A percentile compares a stretch with the other conserved stretches of the same genome.
Conservation (phyloP, 2,329 filamentous ascomycete genomes). For the Aspergillus unguis region DNA sequence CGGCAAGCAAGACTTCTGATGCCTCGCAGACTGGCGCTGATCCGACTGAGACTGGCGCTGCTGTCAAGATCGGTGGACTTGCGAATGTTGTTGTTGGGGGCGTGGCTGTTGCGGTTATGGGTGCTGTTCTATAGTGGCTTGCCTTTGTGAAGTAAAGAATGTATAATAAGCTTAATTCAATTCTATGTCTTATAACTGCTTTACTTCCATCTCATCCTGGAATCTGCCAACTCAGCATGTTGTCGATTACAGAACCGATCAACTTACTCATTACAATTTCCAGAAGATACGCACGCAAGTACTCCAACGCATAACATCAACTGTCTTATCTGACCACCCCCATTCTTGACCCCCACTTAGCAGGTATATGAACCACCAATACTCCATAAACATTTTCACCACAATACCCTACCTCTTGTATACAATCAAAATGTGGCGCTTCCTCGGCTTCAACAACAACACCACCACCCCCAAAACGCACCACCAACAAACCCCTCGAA, state of each 20-base stretch:
- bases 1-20: no score
- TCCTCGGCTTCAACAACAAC: neutral
- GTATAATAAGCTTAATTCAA: no score
- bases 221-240: no score
- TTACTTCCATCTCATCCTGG: no score
- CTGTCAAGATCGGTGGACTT: neutral
- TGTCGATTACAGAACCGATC: no score
- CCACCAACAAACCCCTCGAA: slow-evolving; percentile 8
- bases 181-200: no score
- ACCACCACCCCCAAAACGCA: neutral
- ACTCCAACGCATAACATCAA: neutral
- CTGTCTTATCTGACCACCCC: neutral
- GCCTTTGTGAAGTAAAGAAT: no score
- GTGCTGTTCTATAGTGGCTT: neutral
- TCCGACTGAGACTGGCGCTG: slow-evolving; percentile 5
- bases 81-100: slow-evolving; percentile 10
- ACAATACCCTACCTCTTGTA: neutral
- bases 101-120: slow-evolving; percentile 1
- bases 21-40: neutral
- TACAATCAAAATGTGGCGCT: slow-evolving; percentile 6
- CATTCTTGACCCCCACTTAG: neutral
- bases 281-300: no score
- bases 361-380: neutral
- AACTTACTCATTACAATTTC: no score
- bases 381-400: neutral